Evolutionary conservation across 345 rosid genomes (phyloP).

Genomic region (Pistacia atlantica): DNA sequence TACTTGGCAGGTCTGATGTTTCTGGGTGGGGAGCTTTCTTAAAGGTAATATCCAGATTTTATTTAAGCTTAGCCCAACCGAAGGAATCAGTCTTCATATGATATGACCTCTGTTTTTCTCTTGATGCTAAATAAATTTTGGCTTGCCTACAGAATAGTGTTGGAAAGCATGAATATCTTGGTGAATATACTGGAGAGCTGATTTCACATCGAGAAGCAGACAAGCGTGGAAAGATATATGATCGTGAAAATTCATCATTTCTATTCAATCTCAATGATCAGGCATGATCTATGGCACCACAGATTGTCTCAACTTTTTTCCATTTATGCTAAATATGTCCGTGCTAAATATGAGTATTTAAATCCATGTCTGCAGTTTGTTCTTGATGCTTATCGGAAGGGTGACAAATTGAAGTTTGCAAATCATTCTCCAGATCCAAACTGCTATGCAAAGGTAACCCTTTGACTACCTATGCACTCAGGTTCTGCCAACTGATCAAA

Average conservation of each 20-base stretch:
- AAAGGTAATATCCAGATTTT: constrained; percentile 57
- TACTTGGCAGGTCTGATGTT: constrained; percentile 96
- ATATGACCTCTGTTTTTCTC: neutral
- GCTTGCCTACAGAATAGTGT: constrained; percentile 74
- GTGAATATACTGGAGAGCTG: constrained; percentile 98
- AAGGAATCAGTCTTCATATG: neutral
- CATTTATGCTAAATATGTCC: neutral
- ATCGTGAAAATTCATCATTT: constrained; percentile 97
- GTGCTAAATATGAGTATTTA: neutral
- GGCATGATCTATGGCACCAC: constrained; percentile 42
- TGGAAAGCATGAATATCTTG: constrained; percentile 93
- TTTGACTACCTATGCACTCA: neutral
- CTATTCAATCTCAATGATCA: constrained; percentile 98
- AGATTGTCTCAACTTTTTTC: neutral
- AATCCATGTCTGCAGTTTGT: constrained; percentile 62
- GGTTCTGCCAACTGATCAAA: neutral
- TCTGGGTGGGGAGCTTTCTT: constrained; percentile 99
- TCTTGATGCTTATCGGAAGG: constrained; percentile 97
- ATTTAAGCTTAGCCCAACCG: neutral
- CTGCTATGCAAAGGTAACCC: constrained; percentile 90
- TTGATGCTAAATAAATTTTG: constrained; percentile 21
- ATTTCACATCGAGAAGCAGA: constrained; percentile 99
- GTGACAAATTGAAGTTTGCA: constrained; percentile 95
- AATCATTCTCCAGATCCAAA: constrained; percentile 98
- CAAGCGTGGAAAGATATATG: constrained; percentile 97